These are phyloP conservation scores for Quercus alba DNA, from an alignment of 306 rosid species.

Conservation along the genomic window DNA sequence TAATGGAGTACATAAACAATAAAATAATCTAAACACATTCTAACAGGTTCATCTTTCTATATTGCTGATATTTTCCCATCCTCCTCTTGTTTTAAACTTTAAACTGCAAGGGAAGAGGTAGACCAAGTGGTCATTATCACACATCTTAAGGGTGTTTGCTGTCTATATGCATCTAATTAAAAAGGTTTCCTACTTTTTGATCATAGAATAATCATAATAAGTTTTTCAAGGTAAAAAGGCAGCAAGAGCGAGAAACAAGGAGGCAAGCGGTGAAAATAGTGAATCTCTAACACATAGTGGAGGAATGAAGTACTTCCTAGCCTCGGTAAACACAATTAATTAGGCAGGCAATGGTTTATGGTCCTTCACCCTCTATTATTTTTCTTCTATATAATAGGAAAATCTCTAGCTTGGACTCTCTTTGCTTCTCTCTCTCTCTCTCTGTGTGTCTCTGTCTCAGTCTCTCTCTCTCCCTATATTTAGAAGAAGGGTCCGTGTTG, in stretches of 20 bases:
- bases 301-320: conserved; percentile 18
- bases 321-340: conserved; percentile 22
- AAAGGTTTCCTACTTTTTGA: conserved; percentile 32
- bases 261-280: conserved; percentile 40
- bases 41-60: too few relatives aligned
- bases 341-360: conserved; percentile 28
- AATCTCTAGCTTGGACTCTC: conserved; percentile 18
- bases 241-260: conserved; percentile 40
- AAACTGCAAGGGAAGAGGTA: neutral
- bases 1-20: too few relatives aligned
- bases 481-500: conserved; percentile 18
- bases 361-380: neutral
- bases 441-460: neutral
- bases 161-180: conserved; percentile 5
- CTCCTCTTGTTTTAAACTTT: neutral
- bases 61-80: neutral
- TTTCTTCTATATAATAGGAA: neutral
- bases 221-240: conserved; percentile 31
- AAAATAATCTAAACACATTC: too few relatives aligned
- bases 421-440: neutral
- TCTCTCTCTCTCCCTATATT: conserved; percentile 17
- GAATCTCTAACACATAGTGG: conserved; percentile 40
- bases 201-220: conserved; percentile 18
- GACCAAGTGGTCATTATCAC: conserved; percentile 5
- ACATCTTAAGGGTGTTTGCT: neutral